Conservation (phyloP, 2,329 filamentous ascomycete species). For the Mycogone perniciosa region DNA sequence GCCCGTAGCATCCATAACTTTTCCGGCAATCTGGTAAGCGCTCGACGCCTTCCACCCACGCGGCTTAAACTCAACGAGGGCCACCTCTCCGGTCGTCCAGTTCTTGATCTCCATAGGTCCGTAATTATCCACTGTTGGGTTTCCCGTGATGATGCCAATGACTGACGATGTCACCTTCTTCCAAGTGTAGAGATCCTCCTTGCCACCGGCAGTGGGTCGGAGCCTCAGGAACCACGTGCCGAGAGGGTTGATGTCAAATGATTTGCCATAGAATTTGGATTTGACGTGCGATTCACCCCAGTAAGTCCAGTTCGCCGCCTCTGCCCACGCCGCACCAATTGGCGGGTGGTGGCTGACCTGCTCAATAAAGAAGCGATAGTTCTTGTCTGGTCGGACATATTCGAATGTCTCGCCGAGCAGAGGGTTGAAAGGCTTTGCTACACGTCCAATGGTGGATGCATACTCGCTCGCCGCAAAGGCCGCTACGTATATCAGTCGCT, state of each 20-base stretch:
- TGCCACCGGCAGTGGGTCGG: constrained; percentile 65
- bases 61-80: constrained; percentile 84
- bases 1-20: constrained; percentile 73
- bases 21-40: constrained; percentile 82
- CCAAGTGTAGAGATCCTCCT: constrained; percentile 92
- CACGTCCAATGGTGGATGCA: constrained; percentile 90
- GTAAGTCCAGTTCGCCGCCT: constrained; percentile 92
- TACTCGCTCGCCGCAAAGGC: constrained; percentile 96
- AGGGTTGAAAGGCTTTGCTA: constrained; percentile 97
- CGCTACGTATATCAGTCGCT: constrained; percentile 89
- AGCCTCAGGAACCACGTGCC: constrained; percentile 95
- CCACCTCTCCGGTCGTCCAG: constrained; percentile 90
- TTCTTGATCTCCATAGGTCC: constrained; percentile 97
- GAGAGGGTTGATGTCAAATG: constrained; percentile 92
- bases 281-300: constrained; percentile 93
- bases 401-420: constrained; percentile 95
- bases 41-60: constrained; percentile 93
- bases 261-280: constrained; percentile 96
- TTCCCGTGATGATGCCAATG: constrained; percentile 96
- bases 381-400: constrained; percentile 91
- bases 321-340: constrained; percentile 86
- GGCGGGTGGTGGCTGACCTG: constrained; percentile 98
- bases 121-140: constrained; percentile 95
- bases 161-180: constrained; percentile 98
- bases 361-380: constrained; percentile 97